Evolutionary conservation across 2,329 filamentous ascomycete genomes (phyloP), one percentile per base, ranked within the genome.

Genomic region (Colletotrichum destructivum): DNA sequence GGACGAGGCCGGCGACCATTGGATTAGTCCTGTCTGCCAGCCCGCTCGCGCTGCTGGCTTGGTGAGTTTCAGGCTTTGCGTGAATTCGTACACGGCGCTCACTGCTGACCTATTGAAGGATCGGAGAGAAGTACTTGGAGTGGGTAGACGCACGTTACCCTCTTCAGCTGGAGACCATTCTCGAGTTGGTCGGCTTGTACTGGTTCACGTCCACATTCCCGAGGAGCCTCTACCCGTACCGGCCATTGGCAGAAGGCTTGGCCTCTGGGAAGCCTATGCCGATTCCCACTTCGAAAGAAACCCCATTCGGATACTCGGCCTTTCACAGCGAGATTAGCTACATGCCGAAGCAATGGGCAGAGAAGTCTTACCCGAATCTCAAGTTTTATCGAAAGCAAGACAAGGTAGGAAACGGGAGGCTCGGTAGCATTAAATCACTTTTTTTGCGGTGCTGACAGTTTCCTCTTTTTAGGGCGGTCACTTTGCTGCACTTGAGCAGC

Each of bases 11-110:
- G 0, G 82, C 84, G 0, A 92, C 89, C 0, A 87, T 91, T 55
- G 88, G 89, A 0, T 81, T 90, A 6, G 86, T 84, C 0, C 78
- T 92, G 1, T 81, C 84, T 3, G 81, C 86, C 5, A 89, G 82
- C 44, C 90, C 90, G 0, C 72, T 91, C 1, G 87, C 88, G 0
- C 76, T 91, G 23, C 82, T 92, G 2, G 84, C 86, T 8, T 92
- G 89, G 82, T 78, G 65, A 73, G 75, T 47, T 7, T 21, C 4
- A 52, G 62, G 16, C 21, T 52, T 21, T 12, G 11, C 18, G 8
- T 3, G 12, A 3, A 18, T 16, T 23, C 23, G 4, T 31, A 8
- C 1, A 18, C 16, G 3, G 47, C 11, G 31, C 0, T 1, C 1
- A 11, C 7, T 13, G 2, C 56, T 68, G 9, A 51, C 42, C n/a